Conservation (phyloP, 2,329 filamentous ascomycete species). For the Pseudogymnoascus sp. region DNA sequence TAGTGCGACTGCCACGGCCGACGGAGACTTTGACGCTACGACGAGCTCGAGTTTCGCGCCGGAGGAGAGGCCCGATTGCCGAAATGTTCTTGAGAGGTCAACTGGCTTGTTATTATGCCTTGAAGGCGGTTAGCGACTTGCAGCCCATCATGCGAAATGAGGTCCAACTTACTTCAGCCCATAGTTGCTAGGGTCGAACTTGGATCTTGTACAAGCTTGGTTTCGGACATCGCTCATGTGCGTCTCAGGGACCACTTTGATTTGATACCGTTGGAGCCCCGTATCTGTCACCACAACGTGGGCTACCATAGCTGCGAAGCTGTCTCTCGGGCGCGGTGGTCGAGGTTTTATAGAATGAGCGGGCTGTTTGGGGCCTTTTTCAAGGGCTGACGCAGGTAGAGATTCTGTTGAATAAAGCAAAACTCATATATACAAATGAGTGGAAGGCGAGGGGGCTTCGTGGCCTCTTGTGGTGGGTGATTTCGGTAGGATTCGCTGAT, state of each 20-base stretch:
- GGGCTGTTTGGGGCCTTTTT: neutral
- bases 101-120: slow-evolving; percentile 78
- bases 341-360: neutral
- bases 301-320: slow-evolving; percentile 57
- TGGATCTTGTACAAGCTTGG: slow-evolving; percentile 77
- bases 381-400: neutral
- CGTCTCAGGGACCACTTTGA: slow-evolving; percentile 77
- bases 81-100: slow-evolving; percentile 76
- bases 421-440: neutral
- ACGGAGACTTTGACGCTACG: slow-evolving; percentile 74
- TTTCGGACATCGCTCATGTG: slow-evolving; percentile 78
- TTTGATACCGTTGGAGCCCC: slow-evolving; percentile 63
- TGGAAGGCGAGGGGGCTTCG: neutral
- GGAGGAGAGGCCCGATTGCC: slow-evolving; percentile 70
- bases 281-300: slow-evolving; percentile 83
- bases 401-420: neutral
- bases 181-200: slow-evolving; percentile 55
- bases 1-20: slow-evolving; percentile 80
- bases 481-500: slow-evolving; percentile 22
- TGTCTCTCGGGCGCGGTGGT: neutral
- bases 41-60: slow-evolving; percentile 92
- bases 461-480: neutral
- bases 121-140: slow-evolving; percentile 17
- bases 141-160: neutral
- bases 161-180: slow-evolving; percentile 61